Percentiles rank a stretch among this genome's conserved stretches.
These are phyloP conservation scores for Colletotrichum phormii DNA, from an alignment of 2,329 filamentous ascomycete genomes.

Conservation along the genomic window DNA sequence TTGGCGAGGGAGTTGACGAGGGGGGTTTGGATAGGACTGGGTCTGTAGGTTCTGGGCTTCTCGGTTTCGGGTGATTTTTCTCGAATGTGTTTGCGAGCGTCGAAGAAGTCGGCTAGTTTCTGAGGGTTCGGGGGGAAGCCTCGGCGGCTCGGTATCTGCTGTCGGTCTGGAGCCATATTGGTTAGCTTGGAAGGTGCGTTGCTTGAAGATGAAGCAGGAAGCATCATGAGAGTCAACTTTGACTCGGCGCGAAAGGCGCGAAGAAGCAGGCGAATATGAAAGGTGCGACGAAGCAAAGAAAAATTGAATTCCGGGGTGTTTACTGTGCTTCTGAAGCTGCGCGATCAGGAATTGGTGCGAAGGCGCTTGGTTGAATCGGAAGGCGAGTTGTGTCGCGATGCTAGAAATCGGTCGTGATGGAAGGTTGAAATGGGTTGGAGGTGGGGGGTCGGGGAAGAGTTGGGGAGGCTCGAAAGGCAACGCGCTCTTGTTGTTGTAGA, in stretches of 20 bases:
- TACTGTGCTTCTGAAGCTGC: constrained; percentile 12
- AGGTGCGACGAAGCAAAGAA: background rate
- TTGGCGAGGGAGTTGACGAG: background rate
- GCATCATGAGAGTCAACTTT: background rate
- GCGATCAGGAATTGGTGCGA: background rate
- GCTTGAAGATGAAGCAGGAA: background rate
- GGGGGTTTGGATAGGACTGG: background rate
- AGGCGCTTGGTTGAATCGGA: constrained; percentile 7
- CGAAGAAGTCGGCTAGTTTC: background rate
- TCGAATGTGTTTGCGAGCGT: background rate
- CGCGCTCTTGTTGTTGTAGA: background rate
- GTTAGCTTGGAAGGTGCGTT: constrained; percentile 22
- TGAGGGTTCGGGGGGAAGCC: background rate
- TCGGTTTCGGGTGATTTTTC: background rate
- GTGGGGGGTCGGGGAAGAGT: background rate
- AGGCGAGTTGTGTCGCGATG: background rate
- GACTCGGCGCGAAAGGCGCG: background rate
- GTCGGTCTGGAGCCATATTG: constrained; percentile 4
- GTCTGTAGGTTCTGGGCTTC: background rate
- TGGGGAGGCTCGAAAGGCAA: background rate
- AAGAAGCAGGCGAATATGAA: background rate
- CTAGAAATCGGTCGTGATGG: background rate
- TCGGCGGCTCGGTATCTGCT: background rate
- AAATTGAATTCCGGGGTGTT: constrained; percentile 7
- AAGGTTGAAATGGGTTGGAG: background rate